Evolutionary conservation across 169 alveolate species (phyloP), one percentile per base, ranked within the genome.

Genomic region (Cryptosporidium viatorum): DNA sequence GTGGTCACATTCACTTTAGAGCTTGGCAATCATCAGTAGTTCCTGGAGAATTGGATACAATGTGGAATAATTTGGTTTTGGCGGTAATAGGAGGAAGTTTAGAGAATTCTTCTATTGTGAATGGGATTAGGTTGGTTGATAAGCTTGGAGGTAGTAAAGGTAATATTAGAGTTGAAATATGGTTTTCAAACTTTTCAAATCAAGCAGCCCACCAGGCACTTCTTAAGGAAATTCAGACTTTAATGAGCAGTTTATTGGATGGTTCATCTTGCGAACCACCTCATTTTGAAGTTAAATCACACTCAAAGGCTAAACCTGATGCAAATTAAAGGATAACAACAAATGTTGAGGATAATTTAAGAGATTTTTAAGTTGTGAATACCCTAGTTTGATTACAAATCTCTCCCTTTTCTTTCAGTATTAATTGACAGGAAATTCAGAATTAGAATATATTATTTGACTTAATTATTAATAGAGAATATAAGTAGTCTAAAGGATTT

Each of bases 1-100:
- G 96, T 26, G 96, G 96, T 12, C 96, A 94, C 85, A 93, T 94
- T 74, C 95, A 93, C 65, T 94, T 93, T 91, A 86, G 96, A 67
- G 93, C 94, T 84, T 86, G 92, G 71, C 96, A 94, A 7, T 68
- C 91, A 59, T 95, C 94, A 26, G 94, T 92, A 5, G 86, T 86
- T 59, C 94, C 86, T 52, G 80, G 93, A 16, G 91, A 85, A 67
- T 91, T 94, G 37, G 96, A 94, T 71, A 96, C 94, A 68, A 93
- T 91, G 89, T 94, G 96, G 96, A 94, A 94, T 80, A 94, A 94
- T 80, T 92, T 94, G 26, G 94, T 94, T 18, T 91, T 94, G 45
- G 96, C 96, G 3, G 91, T 94, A 31, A 92, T 94, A 45, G 96
- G 96, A 23, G 92, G 93, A 62, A 94, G 93, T 62, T 84, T 94